Conservation (phyloP, 1,139 yeast genomes). For the Hyphopichia pseudoburtonii region DNA sequence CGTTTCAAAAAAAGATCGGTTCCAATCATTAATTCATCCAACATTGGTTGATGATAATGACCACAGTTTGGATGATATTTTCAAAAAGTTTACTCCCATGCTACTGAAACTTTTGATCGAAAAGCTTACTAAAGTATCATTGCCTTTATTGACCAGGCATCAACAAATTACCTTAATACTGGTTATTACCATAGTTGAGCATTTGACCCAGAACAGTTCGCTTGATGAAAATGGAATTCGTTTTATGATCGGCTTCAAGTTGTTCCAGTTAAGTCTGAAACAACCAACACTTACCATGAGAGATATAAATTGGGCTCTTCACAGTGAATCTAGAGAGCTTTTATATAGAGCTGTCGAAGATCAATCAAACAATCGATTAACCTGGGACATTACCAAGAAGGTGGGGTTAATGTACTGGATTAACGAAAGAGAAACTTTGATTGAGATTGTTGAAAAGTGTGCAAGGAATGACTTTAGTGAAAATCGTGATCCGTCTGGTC, state of each 20-base stretch:
- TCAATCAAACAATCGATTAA: constrained; percentile 40
- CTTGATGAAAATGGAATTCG: constrained; percentile 74
- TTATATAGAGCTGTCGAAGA: constrained; percentile 56
- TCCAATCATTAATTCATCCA: constrained; percentile 8
- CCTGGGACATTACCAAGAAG: constrained; percentile 62
- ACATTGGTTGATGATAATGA: too few relatives aligned
- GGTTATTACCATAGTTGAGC: constrained; percentile 62
- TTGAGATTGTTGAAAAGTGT: constrained; percentile 58
- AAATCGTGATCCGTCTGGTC: constrained; percentile 67
- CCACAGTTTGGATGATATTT: constrained; percentile 30
- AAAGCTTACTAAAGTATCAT: constrained; percentile 59
- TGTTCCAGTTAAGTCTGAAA: constrained; percentile 53
- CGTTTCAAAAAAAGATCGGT: constrained; percentile 2
- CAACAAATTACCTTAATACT: constrained; percentile 83
- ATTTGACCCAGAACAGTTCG: constrained; percentile 43
- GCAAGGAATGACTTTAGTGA: constrained; percentile 69
- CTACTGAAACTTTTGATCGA: constrained; percentile 55
- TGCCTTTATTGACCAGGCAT: constrained; percentile 85
- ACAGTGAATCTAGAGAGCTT: constrained; percentile 74
- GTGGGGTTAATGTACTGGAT: constrained; percentile 78
- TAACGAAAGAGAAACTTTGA: constrained; percentile 40
- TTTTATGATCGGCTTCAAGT: constrained; percentile 69
- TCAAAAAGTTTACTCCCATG: constrained; percentile 41
- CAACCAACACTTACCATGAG: constrained; percentile 61
- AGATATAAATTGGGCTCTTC: constrained; percentile 86